Percentiles rank a stretch among this genome's conserved stretches.
phyloP scores from a whole-genome alignment of 805 yeast genomes.

The Hyphopichia homilentoma region DNA sequence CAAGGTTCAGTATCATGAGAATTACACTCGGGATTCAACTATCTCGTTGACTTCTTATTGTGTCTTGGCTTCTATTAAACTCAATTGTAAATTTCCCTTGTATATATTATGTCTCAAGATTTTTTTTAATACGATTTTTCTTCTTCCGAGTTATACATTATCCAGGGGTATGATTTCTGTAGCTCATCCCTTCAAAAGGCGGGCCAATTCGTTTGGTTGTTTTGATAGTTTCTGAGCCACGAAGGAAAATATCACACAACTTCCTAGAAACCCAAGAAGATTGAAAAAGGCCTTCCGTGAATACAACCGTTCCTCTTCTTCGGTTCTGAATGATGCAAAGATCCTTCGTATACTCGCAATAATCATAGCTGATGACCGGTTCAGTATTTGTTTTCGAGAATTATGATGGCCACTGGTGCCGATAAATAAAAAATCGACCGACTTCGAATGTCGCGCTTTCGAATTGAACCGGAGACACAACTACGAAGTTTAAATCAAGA shows the following conservation, averaged over 20 bases:
- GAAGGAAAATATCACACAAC: conserved; percentile 77
- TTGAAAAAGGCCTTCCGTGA: conserved; percentile 78
- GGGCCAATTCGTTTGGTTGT: conserved; percentile 14
- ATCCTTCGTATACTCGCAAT: conserved; percentile 74
- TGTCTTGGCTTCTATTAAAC: too few species aligned
- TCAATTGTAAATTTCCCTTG: too few species aligned
- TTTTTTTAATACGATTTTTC: too few species aligned
- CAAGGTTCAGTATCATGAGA: too few species aligned
- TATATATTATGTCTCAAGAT: too few species aligned
- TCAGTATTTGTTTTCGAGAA: background rate
- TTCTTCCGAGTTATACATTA: too few species aligned
- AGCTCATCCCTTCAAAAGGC: background rate
- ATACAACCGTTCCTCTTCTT: conserved; percentile 75
- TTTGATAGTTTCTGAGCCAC: conserved; percentile 59
- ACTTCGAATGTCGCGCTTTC: background rate
- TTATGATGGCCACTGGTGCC: background rate
- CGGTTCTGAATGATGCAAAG: conserved; percentile 78
- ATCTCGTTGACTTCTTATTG: too few species aligned
- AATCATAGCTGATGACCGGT: conserved; percentile 41
- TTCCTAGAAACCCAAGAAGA: conserved; percentile 73
- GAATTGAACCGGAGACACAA: too few species aligned
- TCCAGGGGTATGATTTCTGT: too few species aligned
- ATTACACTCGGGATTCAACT: too few species aligned
- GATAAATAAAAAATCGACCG: background rate
- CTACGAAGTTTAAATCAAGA: too few species aligned